Conservation (phyloP, 352 stramenopile species). For the Phytophthora tubulina region DNA sequence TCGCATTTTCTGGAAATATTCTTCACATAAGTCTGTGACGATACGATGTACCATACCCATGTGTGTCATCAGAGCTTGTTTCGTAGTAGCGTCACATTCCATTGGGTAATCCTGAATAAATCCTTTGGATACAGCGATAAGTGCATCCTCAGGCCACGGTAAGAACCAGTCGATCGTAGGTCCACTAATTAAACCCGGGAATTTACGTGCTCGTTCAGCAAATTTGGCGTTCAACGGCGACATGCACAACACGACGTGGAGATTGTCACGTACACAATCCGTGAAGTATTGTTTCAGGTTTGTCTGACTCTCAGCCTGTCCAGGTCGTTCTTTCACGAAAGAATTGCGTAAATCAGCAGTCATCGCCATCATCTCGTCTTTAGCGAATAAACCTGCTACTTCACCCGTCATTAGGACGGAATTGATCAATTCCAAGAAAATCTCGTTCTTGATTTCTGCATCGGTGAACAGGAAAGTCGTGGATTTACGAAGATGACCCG, state of each 20-base stretch:
- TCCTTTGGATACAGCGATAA: slow-evolving; percentile 96
- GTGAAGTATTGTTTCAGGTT: slow-evolving; percentile 99
- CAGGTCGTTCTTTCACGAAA: slow-evolving; percentile 96
- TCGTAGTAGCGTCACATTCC: slow-evolving; percentile 91
- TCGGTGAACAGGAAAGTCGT: slow-evolving; percentile 99
- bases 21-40: slow-evolving; percentile 97
- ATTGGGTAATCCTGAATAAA: slow-evolving; percentile 98
- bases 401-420: slow-evolving; percentile 98
- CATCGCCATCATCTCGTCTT: slow-evolving; percentile 99
- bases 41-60: slow-evolving; percentile 99
- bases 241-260: slow-evolving; percentile 99
- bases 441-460: slow-evolving; percentile 99
- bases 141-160: slow-evolving; percentile 98
- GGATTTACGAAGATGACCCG: slow-evolving; percentile 95
- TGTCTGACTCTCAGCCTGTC: slow-evolving; percentile 95
- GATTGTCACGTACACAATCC: slow-evolving; percentile 97
- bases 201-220: slow-evolving; percentile 96
- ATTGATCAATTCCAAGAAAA: slow-evolving; percentile 99
- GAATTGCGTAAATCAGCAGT: slow-evolving; percentile 95
- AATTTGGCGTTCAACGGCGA: slow-evolving; percentile 99
- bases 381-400: slow-evolving; percentile 98
- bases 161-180: slow-evolving; percentile 99
- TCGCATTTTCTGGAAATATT: slow-evolving; percentile 99
- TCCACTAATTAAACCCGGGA: slow-evolving; percentile 96
- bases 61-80: slow-evolving; percentile 94